Evolutionary conservation across 139 green algal species (phyloP).

Genomic region (Micractinium conductrix): DNA sequence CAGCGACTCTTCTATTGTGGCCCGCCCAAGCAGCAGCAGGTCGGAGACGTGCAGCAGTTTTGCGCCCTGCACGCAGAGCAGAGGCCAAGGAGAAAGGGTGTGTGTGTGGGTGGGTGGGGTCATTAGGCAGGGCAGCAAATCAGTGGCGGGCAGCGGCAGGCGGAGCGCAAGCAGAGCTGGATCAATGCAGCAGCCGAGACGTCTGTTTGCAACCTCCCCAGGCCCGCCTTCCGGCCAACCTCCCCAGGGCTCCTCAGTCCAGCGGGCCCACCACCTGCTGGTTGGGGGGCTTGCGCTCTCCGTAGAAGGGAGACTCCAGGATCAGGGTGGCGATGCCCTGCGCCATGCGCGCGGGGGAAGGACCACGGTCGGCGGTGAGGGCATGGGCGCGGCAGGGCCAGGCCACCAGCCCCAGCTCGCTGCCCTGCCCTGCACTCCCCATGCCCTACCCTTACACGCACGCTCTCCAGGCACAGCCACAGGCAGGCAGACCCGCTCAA

Average conservation of each 20-base stretch:
- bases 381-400: neutral
- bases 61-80: constrained; percentile 41
- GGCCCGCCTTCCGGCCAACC: no score
- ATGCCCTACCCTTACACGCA: neutral
- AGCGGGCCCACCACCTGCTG: constrained; percentile 50
- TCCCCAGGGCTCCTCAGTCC: neutral
- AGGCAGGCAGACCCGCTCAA: no score
- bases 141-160: neutral
- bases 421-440: neutral
- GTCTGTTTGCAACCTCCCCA: neutral
- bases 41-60: constrained; percentile 85
- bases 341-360: neutral
- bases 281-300: constrained; percentile 61
- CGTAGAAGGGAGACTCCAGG: constrained; percentile 88
- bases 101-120: no score
- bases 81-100: neutral
- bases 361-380: neutral
- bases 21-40: constrained; percentile 81
- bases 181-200: no score
- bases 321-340: constrained; percentile 77
- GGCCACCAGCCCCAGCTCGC: neutral
- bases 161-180: no score
- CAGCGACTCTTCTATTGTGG: constrained; percentile 86
- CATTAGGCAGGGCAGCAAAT: no score
- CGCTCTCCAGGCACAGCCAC: no score